phyloP scores from a whole-genome alignment of 257 asterid genomes.

The Oldenlandia corymbosa region DNA sequence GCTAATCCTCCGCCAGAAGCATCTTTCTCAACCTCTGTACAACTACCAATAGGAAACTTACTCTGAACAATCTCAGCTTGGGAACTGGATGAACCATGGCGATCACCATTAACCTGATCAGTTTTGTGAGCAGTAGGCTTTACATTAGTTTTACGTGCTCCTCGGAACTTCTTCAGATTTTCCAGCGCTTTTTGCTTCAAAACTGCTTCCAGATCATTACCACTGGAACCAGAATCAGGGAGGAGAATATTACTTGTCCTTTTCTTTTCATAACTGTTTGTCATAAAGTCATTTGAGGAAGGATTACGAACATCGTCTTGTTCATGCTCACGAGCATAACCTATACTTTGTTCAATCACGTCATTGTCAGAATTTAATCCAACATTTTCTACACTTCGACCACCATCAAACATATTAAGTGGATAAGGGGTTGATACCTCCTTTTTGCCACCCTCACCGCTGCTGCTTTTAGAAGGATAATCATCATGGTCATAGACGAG shows the following conservation, averaged over 20 bases:
- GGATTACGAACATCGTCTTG: slow-evolving; percentile 10
- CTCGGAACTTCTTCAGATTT: slow-evolving; percentile 59
- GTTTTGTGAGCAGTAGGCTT: slow-evolving; percentile 17
- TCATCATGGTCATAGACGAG: slow-evolving; percentile 45
- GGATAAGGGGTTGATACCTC: slow-evolving; percentile 29
- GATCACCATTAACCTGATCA: slow-evolving; percentile 23
- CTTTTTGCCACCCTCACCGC: slow-evolving; percentile 35
- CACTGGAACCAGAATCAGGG: slow-evolving; percentile 28
- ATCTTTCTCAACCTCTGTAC: slow-evolving; percentile 16
- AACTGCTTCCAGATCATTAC: slow-evolving; percentile 50
- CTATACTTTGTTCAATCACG: slow-evolving; percentile 18
- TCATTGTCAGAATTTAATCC: slow-evolving; percentile 6
- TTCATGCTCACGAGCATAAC: slow-evolving; percentile 12
- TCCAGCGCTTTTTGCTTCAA: slow-evolving; percentile 87
- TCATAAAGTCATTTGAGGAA: slow-evolving; percentile 16
- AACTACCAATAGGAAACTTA: slow-evolving; percentile 15
- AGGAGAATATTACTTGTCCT: slow-evolving; percentile 21
- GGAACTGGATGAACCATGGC: slow-evolving; percentile 14
- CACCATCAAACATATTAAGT: slow-evolving; percentile 22
- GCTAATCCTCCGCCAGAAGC: slow-evolving; percentile 15
- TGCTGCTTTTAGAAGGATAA: slow-evolving; percentile 59
- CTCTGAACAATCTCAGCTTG: slow-evolving; percentile 17
- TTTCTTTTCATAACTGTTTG: slow-evolving; percentile 17
- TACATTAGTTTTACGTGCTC: slow-evolving; percentile 24
- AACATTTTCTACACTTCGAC: slow-evolving; percentile 25